A percentile compares a stretch with the other conserved stretches of the same genome.
These are phyloP conservation scores for Wickerhamomyces rabaulensis DNA, from an alignment of 805 yeast genomes.

Conservation along the genomic window DNA sequence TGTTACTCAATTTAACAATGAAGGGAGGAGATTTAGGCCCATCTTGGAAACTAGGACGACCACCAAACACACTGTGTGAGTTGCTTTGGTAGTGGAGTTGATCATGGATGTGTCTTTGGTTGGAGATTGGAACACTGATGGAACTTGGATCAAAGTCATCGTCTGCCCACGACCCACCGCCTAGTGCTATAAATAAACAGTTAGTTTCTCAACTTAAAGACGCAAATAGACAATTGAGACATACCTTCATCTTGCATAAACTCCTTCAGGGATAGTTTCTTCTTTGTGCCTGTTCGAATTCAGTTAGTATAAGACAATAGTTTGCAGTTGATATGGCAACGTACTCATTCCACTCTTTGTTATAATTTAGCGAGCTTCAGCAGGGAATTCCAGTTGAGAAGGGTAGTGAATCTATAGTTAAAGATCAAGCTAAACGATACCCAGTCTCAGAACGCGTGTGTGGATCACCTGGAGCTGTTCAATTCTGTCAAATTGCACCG, in stretches of 20 bases:
- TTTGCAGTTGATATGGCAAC: not conserved
- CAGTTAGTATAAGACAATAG: not conserved
- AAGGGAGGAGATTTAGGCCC: conserved; percentile 44
- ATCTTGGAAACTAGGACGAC: not conserved
- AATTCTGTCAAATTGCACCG: not conserved
- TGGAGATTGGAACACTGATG: conserved; percentile 41
- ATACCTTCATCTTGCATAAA: conserved; percentile 20
- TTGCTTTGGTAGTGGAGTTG: conserved; percentile 6
- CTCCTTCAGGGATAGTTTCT: conserved; percentile 22
- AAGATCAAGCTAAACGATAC: not conserved
- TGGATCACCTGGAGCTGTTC: not conserved
- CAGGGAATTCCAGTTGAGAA: no score
- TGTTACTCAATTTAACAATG: conserved; percentile 55
- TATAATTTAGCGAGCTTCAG: no score
- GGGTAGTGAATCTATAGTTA: no score
- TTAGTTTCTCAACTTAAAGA: not conserved
- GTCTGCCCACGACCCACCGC: conserved; percentile 63
- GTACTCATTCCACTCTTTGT: not conserved
- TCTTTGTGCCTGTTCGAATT: not conserved
- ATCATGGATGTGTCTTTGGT: conserved; percentile 10
- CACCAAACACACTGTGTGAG: conserved; percentile 2
- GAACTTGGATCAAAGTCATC: conserved; percentile 63
- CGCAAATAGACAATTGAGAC: conserved; percentile 1
- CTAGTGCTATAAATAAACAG: conserved; percentile 10
- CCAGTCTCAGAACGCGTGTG: not conserved